Evolutionary conservation across 768 basidiomycete genomes (phyloP).

Genomic region (Suillus subalutaceus): DNA sequence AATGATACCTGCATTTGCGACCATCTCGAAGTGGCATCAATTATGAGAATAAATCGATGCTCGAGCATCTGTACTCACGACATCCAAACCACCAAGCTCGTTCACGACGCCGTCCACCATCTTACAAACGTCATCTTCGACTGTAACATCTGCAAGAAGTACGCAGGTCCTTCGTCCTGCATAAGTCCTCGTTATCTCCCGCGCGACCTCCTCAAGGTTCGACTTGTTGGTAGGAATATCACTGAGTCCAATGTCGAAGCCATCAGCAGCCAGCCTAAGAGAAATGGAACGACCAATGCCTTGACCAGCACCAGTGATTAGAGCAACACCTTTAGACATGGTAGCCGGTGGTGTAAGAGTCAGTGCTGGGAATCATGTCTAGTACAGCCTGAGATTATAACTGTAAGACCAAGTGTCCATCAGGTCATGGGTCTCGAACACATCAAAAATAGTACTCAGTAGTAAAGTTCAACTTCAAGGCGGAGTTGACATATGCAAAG

Average conservation of each 20-base stretch:
- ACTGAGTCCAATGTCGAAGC: constrained; percentile 34
- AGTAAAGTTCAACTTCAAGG: background rate
- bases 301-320: constrained; percentile 38
- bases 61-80: constrained; percentile 35
- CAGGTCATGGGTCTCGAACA: background rate
- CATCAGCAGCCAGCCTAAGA: constrained; percentile 36
- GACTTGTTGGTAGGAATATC: constrained; percentile 26
- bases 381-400: background rate
- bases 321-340: constrained; percentile 31
- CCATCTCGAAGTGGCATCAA: constrained; percentile 20
- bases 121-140: constrained; percentile 43
- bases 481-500: too few species aligned
- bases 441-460: background rate
- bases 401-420: background rate
- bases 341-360: background rate
- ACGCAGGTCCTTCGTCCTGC: constrained; percentile 28
- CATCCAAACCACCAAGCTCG: constrained; percentile 48
- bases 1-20: constrained; percentile 29
- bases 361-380: background rate
- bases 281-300: constrained; percentile 34
- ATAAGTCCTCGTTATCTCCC: constrained; percentile 28
- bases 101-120: constrained; percentile 37
- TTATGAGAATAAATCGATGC: background rate
- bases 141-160: constrained; percentile 42
- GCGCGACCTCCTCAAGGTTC: constrained; percentile 27